Evolutionary conservation across 192 early-diverging fungal genomes (phyloP), one percentile per base, ranked within the genome.

Genomic region (Podochytrium sp.): DNA sequence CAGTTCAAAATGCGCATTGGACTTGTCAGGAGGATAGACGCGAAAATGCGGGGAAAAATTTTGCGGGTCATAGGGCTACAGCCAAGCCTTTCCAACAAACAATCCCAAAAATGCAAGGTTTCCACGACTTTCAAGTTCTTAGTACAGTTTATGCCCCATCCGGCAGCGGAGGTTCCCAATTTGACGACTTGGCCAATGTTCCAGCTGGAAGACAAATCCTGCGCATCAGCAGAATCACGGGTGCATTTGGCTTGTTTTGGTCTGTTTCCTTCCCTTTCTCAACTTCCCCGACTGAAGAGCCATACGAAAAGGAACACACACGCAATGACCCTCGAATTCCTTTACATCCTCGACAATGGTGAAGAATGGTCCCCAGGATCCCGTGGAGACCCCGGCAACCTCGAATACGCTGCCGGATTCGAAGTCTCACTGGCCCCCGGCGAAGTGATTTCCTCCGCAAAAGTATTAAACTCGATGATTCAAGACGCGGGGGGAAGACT

Each of bases 161-260:
- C 25, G 63, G 63, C 5, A 34, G 16, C 1, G 63, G 63, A 0
- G 63, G 63, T 30, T 39, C 63, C 6, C 63, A 12, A 2, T 65
- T 65, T 49, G 63, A 65, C 29, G 63, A 65, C 10, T 42, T 65
- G 25, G 23, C 43, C 2, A 29, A 20, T 18, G 7, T 65, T 39
- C 63, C 63, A n/a, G 63, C 41, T 49, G 63, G 63, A 41, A 41
- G 63, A 47, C 41, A 38, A 1, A 65, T 65, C 38, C 7, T 32
- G 7, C 23, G 27, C 63, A 65, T 65, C 18, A 12, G 5, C n/a
- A 12, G 63, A 7, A 65, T 65, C 63, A 29, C 38, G 1, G 63
- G 63, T 6, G 12, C 63, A 7, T 47, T 20, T 29, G 63, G 63
- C 25, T 30, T 65, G 20, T 65, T 65, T 65, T 65, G 63, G 63